Evolutionary conservation across 1,139 yeast species (phyloP).

Genomic region (Wickerhamomyces sp.): DNA sequence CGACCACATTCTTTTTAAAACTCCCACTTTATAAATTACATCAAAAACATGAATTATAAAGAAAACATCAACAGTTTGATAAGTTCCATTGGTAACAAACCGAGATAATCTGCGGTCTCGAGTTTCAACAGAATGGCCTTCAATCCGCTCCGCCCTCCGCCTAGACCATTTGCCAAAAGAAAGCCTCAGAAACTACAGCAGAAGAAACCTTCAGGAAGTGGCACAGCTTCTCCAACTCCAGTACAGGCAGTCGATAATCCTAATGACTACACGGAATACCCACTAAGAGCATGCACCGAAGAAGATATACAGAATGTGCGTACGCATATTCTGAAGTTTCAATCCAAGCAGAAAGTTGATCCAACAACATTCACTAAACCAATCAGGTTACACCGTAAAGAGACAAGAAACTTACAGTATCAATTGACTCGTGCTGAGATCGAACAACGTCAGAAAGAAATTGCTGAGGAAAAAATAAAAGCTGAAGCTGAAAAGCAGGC

Average conservation of each 20-base stretch:
- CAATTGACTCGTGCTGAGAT: constrained; percentile 66
- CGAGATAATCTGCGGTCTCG: no score
- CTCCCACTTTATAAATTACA: no score
- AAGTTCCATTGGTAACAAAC: no score
- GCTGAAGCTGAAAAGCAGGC: constrained; percentile 14
- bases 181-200: constrained; percentile 9
- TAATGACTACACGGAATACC: constrained; percentile 32
- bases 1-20: no score
- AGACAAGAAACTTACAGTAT: constrained; percentile 84
- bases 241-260: constrained; percentile 12
- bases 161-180: constrained; percentile 14
- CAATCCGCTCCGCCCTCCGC: constrained; percentile 22
- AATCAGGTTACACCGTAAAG: constrained; percentile 83
- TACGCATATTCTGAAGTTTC: constrained; percentile 80
- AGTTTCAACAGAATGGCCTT: no score
- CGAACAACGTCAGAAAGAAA: constrained; percentile 45
- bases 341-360: constrained; percentile 65
- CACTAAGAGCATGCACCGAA: constrained; percentile 64
- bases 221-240: constrained; percentile 11
- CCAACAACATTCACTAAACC: constrained; percentile 71
- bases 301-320: constrained; percentile 73
- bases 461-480: constrained; percentile 18
- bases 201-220: constrained; percentile 2
- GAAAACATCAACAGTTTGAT: no score
- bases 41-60: no score